Evolutionary conservation across 495 filamentous ascomycete genomes (phyloP), one percentile per base, ranked within the genome.

Genomic region (Neurospora terricola): DNA sequence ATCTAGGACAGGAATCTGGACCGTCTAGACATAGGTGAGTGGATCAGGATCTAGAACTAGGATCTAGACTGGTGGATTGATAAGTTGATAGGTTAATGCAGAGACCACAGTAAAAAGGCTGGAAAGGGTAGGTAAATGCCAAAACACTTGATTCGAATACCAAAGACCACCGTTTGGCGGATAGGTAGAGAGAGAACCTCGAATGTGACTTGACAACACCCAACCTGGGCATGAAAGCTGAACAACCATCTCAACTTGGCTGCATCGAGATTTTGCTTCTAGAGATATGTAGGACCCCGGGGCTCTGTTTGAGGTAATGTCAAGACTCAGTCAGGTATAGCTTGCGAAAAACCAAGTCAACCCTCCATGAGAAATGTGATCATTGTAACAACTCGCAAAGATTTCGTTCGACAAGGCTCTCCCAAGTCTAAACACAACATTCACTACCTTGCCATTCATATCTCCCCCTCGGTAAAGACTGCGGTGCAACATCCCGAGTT

Each of bases 41-140:
- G 30, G 30, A 34, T 34, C 30, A 34, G 30, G 30, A 34, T 34
- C 30, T n/a, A n/a, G n/a, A n/a, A n/a, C n/a, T n/a, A n/a, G n/a
- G n/a, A n/a, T n/a, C n/a, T n/a, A 16, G 0, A 6, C 6, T 2
- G 5, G 2, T 3, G 5, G 16, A 40, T 43, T 0, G 2, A n/a
- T 16, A 18, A 43, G 4, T 1, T 7, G 16, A 43, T 43, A 10
- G 16, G 5, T 18, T 43, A 7, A 18, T 43, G 40, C 40, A 43
- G 40, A 18, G 18, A 8, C 40, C 40, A n/a, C 40, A 43, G 16
- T 43, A 38, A n/a, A n/a, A n/a, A n/a, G n/a, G n/a, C 5, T 38
- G 37, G 3, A 43, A 18, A 16, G 2, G 16, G 16, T 43, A 1
- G 37, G 37, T 38, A 38, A 38, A 38, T 6, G 5, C 37, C 6